These are phyloP conservation scores for Paraconiothyrium brasiliense DNA, from an alignment of 2,329 filamentous ascomycete species.

Conservation along the genomic window DNA sequence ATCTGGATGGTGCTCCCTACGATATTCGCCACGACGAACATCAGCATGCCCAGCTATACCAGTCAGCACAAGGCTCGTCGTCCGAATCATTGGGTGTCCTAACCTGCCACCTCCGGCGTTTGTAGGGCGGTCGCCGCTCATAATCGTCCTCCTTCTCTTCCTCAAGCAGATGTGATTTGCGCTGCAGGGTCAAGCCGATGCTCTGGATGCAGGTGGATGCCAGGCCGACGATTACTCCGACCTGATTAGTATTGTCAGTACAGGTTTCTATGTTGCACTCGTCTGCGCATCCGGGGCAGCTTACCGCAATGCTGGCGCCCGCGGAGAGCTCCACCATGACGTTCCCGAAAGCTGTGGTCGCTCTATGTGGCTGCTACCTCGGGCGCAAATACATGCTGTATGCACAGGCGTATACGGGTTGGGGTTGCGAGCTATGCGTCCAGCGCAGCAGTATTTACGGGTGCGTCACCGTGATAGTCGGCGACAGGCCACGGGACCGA, in stretches of 20 bases:
- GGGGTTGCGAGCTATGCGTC: constrained; percentile 16
- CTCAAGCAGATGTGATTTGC: constrained; percentile 97
- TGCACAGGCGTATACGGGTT: background rate
- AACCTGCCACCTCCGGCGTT: constrained; percentile 89
- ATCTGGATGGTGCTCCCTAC: constrained; percentile 97
- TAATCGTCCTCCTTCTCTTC: constrained; percentile 88
- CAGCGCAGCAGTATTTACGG: constrained; percentile 19
- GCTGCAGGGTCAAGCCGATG: constrained; percentile 91
- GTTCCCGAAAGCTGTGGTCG: constrained; percentile 27
- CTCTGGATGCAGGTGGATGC: constrained; percentile 95
- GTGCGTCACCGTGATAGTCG: constrained; percentile 40
- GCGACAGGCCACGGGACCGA: constrained; percentile 38
- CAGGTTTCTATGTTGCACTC: constrained; percentile 4
- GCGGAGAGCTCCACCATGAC: constrained; percentile 54
- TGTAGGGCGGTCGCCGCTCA: constrained; percentile 84
- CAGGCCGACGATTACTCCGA: constrained; percentile 92
- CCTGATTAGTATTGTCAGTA: constrained; percentile 59
- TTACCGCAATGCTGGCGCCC: constrained; percentile 53
- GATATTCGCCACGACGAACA: constrained; percentile 95
- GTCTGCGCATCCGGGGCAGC: constrained; percentile 25
- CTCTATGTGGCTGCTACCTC: constrained; percentile 41
- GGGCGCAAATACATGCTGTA: constrained; percentile 40
- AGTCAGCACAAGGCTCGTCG: constrained; percentile 25
- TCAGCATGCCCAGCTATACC: constrained; percentile 80
- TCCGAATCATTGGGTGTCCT: constrained; percentile 16